These are phyloP conservation scores for Corchorus capsularis DNA, from an alignment of 345 rosid genomes.

Conservation along the genomic window DNA sequence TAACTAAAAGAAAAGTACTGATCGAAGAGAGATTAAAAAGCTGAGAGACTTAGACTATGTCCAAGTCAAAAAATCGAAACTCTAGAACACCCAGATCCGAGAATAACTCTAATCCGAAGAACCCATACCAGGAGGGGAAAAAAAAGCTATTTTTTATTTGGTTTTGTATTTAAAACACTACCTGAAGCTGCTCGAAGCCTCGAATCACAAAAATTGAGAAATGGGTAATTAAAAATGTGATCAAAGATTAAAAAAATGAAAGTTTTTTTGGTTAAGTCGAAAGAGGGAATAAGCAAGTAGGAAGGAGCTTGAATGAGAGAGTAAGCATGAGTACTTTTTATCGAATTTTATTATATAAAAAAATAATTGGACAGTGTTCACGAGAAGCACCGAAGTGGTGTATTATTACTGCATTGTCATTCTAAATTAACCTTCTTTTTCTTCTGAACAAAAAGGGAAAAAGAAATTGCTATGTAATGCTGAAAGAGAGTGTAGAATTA, in stretches of 20 bases:
- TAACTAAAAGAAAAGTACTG: not conserved
- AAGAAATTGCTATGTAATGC: not conserved
- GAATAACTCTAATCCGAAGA: slow-evolving; percentile 1
- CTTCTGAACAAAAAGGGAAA: too few relatives aligned
- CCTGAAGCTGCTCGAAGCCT: not conserved
- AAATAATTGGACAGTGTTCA: not conserved
- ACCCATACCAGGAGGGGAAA: not conserved
- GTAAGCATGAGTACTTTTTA: not conserved
- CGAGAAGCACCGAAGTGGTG: not conserved
- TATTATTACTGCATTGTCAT: too few relatives aligned
- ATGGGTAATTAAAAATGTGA: not conserved
- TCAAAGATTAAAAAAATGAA: not conserved
- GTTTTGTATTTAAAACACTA: not conserved
- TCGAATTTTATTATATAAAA: not conserved
- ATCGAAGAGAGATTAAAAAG: not conserved
- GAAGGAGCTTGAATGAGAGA: not conserved
- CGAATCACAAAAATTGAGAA: slow-evolving; percentile 2
- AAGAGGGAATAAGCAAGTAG: not conserved
- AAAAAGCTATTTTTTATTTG: not conserved
- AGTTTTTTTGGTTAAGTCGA: not conserved
- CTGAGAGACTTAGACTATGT: slow-evolving; percentile 10
- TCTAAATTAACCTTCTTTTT: not conserved
- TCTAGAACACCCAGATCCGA: slow-evolving; percentile 16
- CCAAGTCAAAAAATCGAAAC: not conserved
- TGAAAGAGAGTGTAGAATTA: not conserved